Percentiles rank a stretch among this genome's conserved stretches.
Evolutionary conservation across 257 asterid species (phyloP).

Genomic region (Gardenia jasminoides): DNA sequence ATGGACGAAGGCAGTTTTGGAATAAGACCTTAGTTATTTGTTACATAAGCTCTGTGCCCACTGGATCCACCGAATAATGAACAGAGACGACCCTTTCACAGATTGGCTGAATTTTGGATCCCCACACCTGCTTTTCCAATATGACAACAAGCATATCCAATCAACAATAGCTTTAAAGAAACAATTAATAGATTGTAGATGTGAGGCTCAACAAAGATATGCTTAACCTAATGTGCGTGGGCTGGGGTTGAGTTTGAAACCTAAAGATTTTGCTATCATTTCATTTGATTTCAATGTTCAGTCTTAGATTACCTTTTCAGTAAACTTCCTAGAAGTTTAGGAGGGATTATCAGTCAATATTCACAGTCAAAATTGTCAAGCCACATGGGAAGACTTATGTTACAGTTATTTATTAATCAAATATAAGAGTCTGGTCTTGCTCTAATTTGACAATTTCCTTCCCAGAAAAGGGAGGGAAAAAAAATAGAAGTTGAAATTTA

Average conservation of each 20-base stretch:
- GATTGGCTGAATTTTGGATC: constrained; percentile 30
- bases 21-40: constrained; percentile 15
- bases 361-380: no score
- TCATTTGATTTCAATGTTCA: background rate
- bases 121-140: constrained; percentile 52
- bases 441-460: background rate
- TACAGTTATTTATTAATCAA: no score
- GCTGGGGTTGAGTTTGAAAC: background rate
- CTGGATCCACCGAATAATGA: constrained; percentile 62
- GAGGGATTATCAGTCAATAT: background rate
- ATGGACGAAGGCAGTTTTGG: background rate
- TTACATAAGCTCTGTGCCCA: constrained; percentile 75
- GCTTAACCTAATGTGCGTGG: background rate
- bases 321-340: background rate
- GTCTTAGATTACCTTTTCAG: background rate
- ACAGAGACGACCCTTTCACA: constrained; percentile 41
- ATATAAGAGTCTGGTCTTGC: background rate
- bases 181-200: background rate
- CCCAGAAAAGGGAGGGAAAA: no score
- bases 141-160: background rate
- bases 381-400: no score
- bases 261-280: background rate
- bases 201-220: background rate
- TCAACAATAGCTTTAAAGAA: constrained; percentile 7
- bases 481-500: background rate